Conservation (phyloP, 495 filamentous ascomycete genomes). For the Cenococcum geophilum region DNA sequence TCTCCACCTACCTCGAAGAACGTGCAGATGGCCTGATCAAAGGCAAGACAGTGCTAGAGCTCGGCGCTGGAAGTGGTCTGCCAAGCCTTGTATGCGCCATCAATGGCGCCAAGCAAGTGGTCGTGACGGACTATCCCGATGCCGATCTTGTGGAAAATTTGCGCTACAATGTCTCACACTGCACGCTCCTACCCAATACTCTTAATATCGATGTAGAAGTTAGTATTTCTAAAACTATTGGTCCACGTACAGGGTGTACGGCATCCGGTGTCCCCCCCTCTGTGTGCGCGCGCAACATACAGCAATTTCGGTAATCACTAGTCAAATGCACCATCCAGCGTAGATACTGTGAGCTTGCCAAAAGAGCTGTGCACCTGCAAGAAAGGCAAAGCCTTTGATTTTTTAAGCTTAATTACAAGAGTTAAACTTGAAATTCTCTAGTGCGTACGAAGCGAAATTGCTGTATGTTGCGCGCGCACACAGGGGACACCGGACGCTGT, state of each 20-base stretch:
- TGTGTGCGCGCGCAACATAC: too few relatives aligned
- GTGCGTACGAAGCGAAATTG: too few relatives aligned
- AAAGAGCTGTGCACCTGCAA: too few relatives aligned
- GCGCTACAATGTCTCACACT: constrained; percentile 57
- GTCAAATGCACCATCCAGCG: too few relatives aligned
- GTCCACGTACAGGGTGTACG: neutral
- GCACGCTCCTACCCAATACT: constrained; percentile 32
- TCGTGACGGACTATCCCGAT: constrained; percentile 88
- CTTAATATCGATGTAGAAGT: constrained; percentile 29
- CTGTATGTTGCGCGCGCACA: too few relatives aligned
- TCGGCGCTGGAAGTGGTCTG: constrained; percentile 83
- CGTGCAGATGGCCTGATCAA: constrained; percentile 50
- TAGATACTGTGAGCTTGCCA: too few relatives aligned
- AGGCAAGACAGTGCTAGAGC: constrained; percentile 68
- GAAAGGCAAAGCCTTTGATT: too few relatives aligned
- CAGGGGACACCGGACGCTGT: too few relatives aligned
- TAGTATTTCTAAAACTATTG: constrained; percentile 1
- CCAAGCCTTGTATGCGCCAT: constrained; percentile 71
- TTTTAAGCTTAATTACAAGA: too few relatives aligned
- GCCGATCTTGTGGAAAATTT: constrained; percentile 71
- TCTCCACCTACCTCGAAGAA: constrained; percentile 70
- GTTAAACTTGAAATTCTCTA: too few relatives aligned
- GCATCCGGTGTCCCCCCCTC: too few relatives aligned
- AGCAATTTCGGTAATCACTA: too few relatives aligned
- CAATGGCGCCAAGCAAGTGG: constrained; percentile 59